These are phyloP conservation scores for Conticribra guillardii DNA, from an alignment of 108 stramenopile genomes.

Conservation along the genomic window DNA sequence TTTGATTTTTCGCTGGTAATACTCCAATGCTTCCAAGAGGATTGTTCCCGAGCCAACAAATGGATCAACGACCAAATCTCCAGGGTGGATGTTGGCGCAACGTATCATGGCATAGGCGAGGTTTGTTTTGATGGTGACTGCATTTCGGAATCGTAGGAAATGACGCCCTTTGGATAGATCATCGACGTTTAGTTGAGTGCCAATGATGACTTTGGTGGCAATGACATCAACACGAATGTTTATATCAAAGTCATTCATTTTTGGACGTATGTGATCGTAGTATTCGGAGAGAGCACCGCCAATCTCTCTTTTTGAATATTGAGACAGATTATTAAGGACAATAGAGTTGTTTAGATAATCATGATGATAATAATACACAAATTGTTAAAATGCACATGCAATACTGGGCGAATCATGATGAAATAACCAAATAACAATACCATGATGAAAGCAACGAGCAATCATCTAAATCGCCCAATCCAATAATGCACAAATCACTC, in stretches of 20 bases:
- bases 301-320: conserved; percentile 44
- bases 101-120: conserved; percentile 74
- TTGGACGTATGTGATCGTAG: conserved; percentile 46
- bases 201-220: conserved; percentile 58
- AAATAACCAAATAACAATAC: too few species aligned
- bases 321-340: not conserved
- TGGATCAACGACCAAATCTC: conserved; percentile 57
- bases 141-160: conserved; percentile 68
- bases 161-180: conserved; percentile 67
- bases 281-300: conserved; percentile 72
- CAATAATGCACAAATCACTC: too few species aligned
- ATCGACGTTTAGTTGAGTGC: conserved; percentile 66
- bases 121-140: conserved; percentile 76
- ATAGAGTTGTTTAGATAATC: not conserved
- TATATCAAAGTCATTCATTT: conserved; percentile 73
- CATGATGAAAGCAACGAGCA: too few species aligned
- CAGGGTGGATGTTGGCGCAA: conserved; percentile 52
- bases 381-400: too few species aligned
- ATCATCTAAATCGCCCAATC: too few species aligned
- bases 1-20: conserved; percentile 39
- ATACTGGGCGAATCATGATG: too few species aligned
- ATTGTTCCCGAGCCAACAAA: conserved; percentile 69
- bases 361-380: too few species aligned
- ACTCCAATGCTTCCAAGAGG: conserved; percentile 63
- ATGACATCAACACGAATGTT: conserved; percentile 64